Base-by-base conservation (phyloP, 1,284 basidiomycete genomes). In the Thelephora terrestris region DNA sequence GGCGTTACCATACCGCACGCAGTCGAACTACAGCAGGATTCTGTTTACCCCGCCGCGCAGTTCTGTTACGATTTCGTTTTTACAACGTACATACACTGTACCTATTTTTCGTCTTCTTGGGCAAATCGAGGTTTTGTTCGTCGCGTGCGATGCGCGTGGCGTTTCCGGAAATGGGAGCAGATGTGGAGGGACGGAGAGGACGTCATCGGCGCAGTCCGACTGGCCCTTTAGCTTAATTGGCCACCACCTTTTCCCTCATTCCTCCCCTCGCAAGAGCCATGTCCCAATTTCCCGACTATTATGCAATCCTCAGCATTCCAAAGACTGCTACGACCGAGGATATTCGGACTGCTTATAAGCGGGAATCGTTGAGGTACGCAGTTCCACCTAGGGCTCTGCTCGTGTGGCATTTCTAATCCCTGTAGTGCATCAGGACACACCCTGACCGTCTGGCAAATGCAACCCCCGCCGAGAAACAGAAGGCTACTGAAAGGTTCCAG, bases 381-480 rank as follows among this genome's bases (percentile, higher is more conserved):
- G 50, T 49, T n/a, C n/a, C n/a, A n/a, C n/a, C n/a, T n/a, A n/a
- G n/a, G n/a, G n/a, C 58, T 55, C 3, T 24, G 4, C 16, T 7
- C 42, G 3, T 5, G 3, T 10, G 7, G 16, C n/a, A 17, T n/a
- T 18, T 44, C 37, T 56, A 21, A 53, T 55, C 44, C 42, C 47
- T 51, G 45, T 48, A 57, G 52, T 43, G 18, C 52, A 57, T 54
- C 55, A 87, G 85, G 66, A 91, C 88, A 3, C 93, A 97, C 63
- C 93, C 94, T 1, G 93, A 97, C 64, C 74, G 92, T 50, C 71
- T 94, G 39, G 74, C 73, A n/a, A 87, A 85, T 58, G 89, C 83
- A 2, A 78, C 79, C 1, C 69, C 78, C 6, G 73, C 71, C 7
- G 85, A 95, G 65, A 85, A 79, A 62, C 78, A 78, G 55, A 66